Base-by-base conservation (phyloP, 2,329 filamentous ascomycete genomes). In the Xylariomycetidae sp. region DNA sequence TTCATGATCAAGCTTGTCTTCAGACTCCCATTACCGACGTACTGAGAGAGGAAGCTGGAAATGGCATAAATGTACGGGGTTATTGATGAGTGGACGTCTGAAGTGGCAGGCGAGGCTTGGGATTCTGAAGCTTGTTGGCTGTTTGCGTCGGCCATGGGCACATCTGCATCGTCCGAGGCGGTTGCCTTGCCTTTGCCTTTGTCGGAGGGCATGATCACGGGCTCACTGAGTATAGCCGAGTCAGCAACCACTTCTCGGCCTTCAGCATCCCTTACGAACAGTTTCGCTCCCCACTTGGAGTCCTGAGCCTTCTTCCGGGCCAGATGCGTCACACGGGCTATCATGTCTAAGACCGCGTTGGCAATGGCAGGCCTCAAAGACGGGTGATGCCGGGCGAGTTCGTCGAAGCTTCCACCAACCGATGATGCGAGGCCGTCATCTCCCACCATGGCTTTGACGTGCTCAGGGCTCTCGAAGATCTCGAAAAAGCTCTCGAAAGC, bases 361-460 rank as follows among this genome's bases (percentile, higher is more conserved):
- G 90, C 78, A 38, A 98, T 92, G 3, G 81, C 74, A 8, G 74
- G 73, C 46, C 89, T 85, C 27, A 99, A 65, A 15, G 77, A 72
- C 1, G 93, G 92, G 50, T 99, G 92, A 54, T 99, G 92, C 25
- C 92, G 80, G 32, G 90, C 84, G 38, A 99, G 72, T 59, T 99
- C 92, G 57, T 99, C 92, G 52, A 98, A 95, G 25, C 81, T 84
- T 17, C 75, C 76, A 9, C 92, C 92, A 31, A 98, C 73, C 24
- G 78, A 76, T 19, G 74, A 74, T 8, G 89, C 74, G 37, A 93
- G 69, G 22, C 70, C 66, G 5, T 73, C 67, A 44, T 95, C 90
- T 23, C 70, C 67, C 42, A 85, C 79, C 71, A 98, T 79, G 43
- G 82, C 83, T 48, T 84, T 85, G 37, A 98, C 79, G 59, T 99